phyloP scores from a whole-genome alignment of 192 early-diverging fungal species.

The Thamnidium elegans region DNA sequence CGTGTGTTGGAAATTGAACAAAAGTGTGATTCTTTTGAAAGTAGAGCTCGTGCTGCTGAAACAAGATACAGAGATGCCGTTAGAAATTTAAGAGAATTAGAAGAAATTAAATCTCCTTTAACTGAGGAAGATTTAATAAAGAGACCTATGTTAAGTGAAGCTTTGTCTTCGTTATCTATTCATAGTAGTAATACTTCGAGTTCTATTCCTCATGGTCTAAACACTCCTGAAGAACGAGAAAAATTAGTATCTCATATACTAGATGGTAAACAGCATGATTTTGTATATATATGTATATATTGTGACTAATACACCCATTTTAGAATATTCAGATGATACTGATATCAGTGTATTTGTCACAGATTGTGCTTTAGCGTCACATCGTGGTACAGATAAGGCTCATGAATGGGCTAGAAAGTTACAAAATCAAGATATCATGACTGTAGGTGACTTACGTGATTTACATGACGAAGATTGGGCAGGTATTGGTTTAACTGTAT shows the following conservation, averaged over 20 bases:
- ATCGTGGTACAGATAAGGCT: slow-evolving; percentile 68
- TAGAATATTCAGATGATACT: slow-evolving; percentile 52
- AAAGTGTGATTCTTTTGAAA: slow-evolving; percentile 27
- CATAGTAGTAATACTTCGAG: not conserved
- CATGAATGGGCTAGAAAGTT: slow-evolving; percentile 69
- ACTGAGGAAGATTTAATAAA: not conserved
- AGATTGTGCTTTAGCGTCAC: slow-evolving; percentile 60
- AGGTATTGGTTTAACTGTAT: slow-evolving; percentile 57
- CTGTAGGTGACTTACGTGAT: slow-evolving; percentile 71
- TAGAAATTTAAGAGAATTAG: slow-evolving; percentile 21
- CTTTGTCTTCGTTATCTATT: not conserved
- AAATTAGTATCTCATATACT: slow-evolving; percentile 33
- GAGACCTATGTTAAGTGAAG: not conserved
- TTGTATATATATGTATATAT: not conserved
- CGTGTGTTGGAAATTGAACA: slow-evolving; percentile 24
- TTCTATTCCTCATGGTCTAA: not conserved
- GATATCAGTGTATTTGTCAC: slow-evolving; percentile 67
- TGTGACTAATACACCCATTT: not conserved
- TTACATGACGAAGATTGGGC: slow-evolving; percentile 75
- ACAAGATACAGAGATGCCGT: slow-evolving; percentile 24
- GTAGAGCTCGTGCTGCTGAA: slow-evolving; percentile 25
- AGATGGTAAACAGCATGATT: slow-evolving; percentile 24
- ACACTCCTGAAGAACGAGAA: slow-evolving; percentile 12
- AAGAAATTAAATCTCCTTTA: not conserved
- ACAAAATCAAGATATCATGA: slow-evolving; percentile 78